These are phyloP conservation scores for Cryptococcus sp. DNA, from an alignment of 1,284 basidiomycete genomes.

Conservation along the genomic window DNA sequence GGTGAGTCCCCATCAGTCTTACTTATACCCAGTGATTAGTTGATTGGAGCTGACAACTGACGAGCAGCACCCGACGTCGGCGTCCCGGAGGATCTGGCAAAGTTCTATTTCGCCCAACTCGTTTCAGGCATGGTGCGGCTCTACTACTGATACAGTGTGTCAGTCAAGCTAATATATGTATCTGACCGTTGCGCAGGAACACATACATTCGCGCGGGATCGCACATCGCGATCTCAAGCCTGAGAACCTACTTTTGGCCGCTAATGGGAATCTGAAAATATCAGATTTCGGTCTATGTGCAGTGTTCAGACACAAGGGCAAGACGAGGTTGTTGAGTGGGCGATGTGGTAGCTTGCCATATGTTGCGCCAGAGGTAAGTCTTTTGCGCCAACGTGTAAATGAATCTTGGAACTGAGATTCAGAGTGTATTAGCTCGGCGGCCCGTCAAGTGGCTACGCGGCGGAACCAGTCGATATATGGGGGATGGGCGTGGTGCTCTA, in stretches of 20 bases:
- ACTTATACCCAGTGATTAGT: neutral
- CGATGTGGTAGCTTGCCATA: constrained; percentile 93
- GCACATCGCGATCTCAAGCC: constrained; percentile 97
- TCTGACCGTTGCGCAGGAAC: constrained; percentile 58
- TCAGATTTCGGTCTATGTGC: constrained; percentile 94
- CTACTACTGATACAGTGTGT: neutral
- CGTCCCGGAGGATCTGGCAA: constrained; percentile 81
- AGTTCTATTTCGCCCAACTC: constrained; percentile 90
- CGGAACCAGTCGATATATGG: constrained; percentile 95
- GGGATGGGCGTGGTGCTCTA: constrained; percentile 95
- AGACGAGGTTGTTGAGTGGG: constrained; percentile 74
- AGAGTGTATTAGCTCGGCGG: constrained; percentile 39
- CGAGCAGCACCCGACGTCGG: constrained; percentile 78
- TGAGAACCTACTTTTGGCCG: constrained; percentile 85
- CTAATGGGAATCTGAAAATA: constrained; percentile 76
- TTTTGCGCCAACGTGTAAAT: too few species aligned
- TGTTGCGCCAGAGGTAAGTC: constrained; percentile 82
- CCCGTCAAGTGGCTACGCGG: constrained; percentile 65
- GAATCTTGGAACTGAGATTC: too few species aligned
- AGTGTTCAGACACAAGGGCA: constrained; percentile 86
- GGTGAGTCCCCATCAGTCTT: constrained; percentile 58
- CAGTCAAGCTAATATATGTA: neutral
- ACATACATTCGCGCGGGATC: constrained; percentile 85
- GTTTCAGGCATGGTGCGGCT: constrained; percentile 64
- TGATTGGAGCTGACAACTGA: neutral